A percentile compares a stretch with the other conserved stretches of the same genome.
Conservation (phyloP, 2,329 filamentous ascomycete genomes). For the Septoria linicola region DNA sequence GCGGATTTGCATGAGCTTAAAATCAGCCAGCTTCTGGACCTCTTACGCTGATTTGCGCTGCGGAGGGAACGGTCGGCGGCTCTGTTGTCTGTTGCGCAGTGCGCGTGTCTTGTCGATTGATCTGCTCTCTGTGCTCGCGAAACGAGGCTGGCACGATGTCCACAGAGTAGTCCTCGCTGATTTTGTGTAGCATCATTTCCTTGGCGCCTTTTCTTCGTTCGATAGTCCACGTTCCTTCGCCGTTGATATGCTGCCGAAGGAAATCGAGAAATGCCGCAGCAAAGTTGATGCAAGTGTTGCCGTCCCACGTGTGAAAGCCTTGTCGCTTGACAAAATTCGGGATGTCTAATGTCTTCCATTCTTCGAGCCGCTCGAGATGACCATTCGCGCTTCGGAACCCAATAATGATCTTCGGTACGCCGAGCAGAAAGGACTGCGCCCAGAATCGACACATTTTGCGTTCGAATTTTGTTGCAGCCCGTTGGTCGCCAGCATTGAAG, state of each 20-base stretch:
- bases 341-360: constrained; percentile 76
- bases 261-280: constrained; percentile 68
- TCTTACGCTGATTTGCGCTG: neutral
- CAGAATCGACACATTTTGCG: constrained; percentile 87
- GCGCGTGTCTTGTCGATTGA: constrained; percentile 2
- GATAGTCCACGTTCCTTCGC: constrained; percentile 80
- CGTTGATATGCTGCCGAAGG: constrained; percentile 45
- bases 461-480: constrained; percentile 74
- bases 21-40: neutral
- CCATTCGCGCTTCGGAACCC: constrained; percentile 78
- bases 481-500: constrained; percentile 50
- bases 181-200: constrained; percentile 70
- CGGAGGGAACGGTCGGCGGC: neutral
- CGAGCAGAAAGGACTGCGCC: constrained; percentile 93
- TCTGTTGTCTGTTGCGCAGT: neutral
- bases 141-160: constrained; percentile 21
- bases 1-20: neutral
- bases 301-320: constrained; percentile 76
- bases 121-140: constrained; percentile 16
- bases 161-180: constrained; percentile 39
- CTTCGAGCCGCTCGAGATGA: constrained; percentile 68
- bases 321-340: constrained; percentile 70
- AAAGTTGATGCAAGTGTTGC: constrained; percentile 91
- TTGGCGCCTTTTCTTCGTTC: constrained; percentile 59
- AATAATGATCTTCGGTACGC: constrained; percentile 87